phyloP scores from a whole-genome alignment of 805 yeast species.

The Zygotorulaspora florentina region DNA sequence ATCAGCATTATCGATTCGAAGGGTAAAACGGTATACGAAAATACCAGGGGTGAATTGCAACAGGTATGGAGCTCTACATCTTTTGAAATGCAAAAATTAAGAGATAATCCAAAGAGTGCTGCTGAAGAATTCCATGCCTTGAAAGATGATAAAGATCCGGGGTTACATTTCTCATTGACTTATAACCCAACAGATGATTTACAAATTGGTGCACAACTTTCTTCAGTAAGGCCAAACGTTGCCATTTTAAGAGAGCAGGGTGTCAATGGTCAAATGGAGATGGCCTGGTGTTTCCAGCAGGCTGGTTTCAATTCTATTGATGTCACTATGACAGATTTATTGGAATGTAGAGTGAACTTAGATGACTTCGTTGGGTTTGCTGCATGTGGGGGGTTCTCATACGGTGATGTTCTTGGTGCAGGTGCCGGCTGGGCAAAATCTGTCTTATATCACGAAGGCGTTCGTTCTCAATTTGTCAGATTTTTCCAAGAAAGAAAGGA shows the following conservation, averaged over 20 bases:
- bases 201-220: conserved; percentile 30
- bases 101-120: conserved; percentile 92
- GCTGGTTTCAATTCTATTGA: conserved; percentile 95
- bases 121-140: conserved; percentile 78
- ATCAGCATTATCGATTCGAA: conserved; percentile 48
- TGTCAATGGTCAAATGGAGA: conserved; percentile 95
- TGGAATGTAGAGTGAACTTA: conserved; percentile 65
- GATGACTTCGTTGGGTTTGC: conserved; percentile 88
- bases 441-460: conserved; percentile 74
- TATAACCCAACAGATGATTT: conserved; percentile 55
- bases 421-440: conserved; percentile 99
- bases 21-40: conserved; percentile 39
- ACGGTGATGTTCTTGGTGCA: conserved; percentile 98
- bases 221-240: conserved; percentile 63
- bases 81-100: conserved; percentile 78
- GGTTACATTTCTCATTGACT: conserved; percentile 75
- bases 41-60: conserved; percentile 68
- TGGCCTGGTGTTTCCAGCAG: conserved; percentile 94
- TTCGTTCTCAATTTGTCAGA: conserved; percentile 67
- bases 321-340: conserved; percentile 93
- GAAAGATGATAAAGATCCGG: conserved; percentile 82
- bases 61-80: conserved; percentile 85
- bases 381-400: conserved; percentile 98
- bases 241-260: conserved; percentile 98
- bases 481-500: conserved; percentile 85